Conservation (phyloP, 2,329 filamentous ascomycete species). For the Metarhizium humberi region DNA sequence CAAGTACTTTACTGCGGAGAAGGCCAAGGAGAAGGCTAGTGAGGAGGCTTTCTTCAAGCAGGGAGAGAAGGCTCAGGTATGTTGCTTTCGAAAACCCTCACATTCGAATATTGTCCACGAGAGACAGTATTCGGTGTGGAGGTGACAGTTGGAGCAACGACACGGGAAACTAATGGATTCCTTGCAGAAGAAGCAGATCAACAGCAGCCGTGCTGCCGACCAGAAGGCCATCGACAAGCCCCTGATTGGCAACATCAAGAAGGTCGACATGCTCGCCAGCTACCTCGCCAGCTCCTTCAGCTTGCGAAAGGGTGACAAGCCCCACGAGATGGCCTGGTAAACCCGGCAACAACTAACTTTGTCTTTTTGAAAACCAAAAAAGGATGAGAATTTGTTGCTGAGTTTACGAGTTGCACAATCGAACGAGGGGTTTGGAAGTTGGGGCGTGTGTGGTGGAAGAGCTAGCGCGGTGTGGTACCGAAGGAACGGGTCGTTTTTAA, state of each 20-base stretch:
- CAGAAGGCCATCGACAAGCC: slow-evolving; percentile 99
- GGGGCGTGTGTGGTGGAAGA: slow-evolving; percentile 3
- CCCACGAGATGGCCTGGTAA: slow-evolving; percentile 99
- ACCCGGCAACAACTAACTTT: slow-evolving; percentile 16
- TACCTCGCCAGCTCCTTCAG: slow-evolving; percentile 96
- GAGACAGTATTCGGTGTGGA: too few species aligned
- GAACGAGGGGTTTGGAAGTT: not conserved
- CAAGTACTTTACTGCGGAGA: slow-evolving; percentile 96
- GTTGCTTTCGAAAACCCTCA: slow-evolving; percentile 18
- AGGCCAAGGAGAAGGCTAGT: slow-evolving; percentile 86
- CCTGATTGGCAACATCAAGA: slow-evolving; percentile 92
- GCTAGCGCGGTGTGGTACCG: slow-evolving; percentile 4
- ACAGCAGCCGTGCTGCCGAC: slow-evolving; percentile 85
- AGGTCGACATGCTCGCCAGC: slow-evolving; percentile 85
- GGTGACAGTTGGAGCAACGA: not conserved
- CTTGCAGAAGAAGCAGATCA: slow-evolving; percentile 89
- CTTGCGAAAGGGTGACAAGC: slow-evolving; percentile 98
- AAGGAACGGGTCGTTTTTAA: slow-evolving; percentile 1
- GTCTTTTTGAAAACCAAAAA: slow-evolving; percentile 6
- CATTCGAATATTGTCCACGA: too few species aligned
- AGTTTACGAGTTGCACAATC: slow-evolving; percentile 14
- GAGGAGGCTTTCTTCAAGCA: slow-evolving; percentile 99
- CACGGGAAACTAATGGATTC: slow-evolving; percentile 14
- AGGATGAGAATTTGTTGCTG: slow-evolving; percentile 5
- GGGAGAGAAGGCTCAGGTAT: slow-evolving; percentile 93